Conservation (phyloP, 768 basidiomycete species). For the Amanita exitialis region DNA sequence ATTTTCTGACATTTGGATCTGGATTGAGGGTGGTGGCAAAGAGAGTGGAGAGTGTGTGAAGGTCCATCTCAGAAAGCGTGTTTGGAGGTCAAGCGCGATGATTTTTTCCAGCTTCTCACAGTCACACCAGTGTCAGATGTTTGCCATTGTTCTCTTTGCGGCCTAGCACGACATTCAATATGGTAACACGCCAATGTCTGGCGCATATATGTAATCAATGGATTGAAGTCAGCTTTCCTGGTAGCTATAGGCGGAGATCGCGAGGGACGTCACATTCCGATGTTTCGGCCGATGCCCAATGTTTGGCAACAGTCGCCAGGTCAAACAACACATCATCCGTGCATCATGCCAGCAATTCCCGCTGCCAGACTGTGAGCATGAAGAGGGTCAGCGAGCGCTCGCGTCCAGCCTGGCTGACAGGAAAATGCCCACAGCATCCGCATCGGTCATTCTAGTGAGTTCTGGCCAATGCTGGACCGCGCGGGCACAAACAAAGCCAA, state of each 20-base stretch:
- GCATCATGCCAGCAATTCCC: not conserved
- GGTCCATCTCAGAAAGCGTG: conserved; percentile 50
- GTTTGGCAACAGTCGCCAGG: not conserved
- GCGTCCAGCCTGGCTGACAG: not conserved
- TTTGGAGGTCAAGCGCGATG: conserved; percentile 6
- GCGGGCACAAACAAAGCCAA: not conserved
- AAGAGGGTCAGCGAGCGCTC: not conserved
- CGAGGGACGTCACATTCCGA: too few relatives aligned
- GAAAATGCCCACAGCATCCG: not conserved
- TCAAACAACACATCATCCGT: not conserved
- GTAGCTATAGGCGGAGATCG: too few relatives aligned
- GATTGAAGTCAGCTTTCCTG: too few relatives aligned
- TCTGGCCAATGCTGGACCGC: not conserved
- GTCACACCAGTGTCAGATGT: too few relatives aligned
- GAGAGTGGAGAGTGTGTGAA: conserved; percentile 65
- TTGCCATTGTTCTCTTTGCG: not conserved
- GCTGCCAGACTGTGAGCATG: not conserved
- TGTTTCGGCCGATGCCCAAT: not conserved
- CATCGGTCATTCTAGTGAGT: not conserved
- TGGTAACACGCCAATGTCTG: not conserved
- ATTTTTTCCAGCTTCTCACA: conserved; percentile 7
- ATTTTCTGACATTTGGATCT: conserved; percentile 80
- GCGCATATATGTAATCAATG: too few relatives aligned
- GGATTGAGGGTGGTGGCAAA: conserved; percentile 75
- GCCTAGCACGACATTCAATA: too few relatives aligned